phyloP scores from a whole-genome alignment of 179 eudicot species.

The Silene vulgaris region DNA sequence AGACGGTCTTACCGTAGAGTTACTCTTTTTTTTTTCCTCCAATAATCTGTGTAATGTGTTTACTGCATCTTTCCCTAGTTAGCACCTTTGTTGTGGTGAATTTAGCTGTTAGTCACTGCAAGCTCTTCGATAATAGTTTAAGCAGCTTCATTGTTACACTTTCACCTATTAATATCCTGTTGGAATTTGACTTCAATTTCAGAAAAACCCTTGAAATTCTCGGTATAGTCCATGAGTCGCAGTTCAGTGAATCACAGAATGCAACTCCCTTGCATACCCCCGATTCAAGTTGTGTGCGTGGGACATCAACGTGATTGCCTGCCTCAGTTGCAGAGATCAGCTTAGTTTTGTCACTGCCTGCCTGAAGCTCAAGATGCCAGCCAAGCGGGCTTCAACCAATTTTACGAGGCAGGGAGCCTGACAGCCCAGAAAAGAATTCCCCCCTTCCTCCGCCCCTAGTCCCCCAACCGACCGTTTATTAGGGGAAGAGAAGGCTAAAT shows the following conservation, averaged over 20 bases:
- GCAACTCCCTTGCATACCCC: conserved; percentile 1
- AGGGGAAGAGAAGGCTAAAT: not conserved
- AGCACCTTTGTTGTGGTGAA: not conserved
- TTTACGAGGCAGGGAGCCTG: not conserved
- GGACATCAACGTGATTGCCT: not conserved
- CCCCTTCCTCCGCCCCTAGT: not conserved
- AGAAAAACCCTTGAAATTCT: not conserved
- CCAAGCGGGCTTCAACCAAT: not conserved
- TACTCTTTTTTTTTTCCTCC: no score
- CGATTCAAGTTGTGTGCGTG: not conserved
- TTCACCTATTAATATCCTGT: not conserved
- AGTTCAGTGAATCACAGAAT: not conserved
- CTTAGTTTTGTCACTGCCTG: not conserved
- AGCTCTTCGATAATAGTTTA: not conserved
- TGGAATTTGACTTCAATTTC: not conserved
- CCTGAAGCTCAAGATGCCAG: not conserved
- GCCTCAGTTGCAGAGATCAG: not conserved
- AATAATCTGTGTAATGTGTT: no score
- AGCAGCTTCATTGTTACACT: not conserved
- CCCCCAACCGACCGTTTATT: not conserved
- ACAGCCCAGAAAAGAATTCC: not conserved
- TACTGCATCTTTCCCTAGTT: no score
- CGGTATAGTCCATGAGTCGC: conserved; percentile 2
- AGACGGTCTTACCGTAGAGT: no score
- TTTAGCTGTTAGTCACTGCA: not conserved